Base-by-base conservation (phyloP, 2,329 filamentous ascomycete genomes). In the Neonectria magnoliae region DNA sequence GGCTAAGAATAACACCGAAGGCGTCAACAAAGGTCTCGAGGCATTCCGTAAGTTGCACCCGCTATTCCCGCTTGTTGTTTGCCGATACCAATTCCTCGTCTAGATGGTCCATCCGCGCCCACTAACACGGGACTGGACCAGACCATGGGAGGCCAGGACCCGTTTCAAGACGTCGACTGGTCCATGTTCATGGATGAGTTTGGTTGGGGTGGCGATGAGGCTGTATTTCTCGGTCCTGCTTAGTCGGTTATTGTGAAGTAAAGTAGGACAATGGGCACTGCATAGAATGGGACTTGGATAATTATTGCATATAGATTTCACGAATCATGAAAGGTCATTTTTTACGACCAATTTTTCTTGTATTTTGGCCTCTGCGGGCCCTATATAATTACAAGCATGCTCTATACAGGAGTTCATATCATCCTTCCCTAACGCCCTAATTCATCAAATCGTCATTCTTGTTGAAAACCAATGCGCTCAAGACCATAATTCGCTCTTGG, bases 131-230 rank as follows among this genome's bases (percentile, higher is more conserved):
- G 57, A 22, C 33, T 65, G 47, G 60, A 71, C 13, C 70, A 76
- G 36, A 60, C 60, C n/a, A 61, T 65, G 62, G 66, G 55, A 57
- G 65, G 57, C 11, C 67, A 75, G 5, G 81, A 83, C 54, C 73
- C 75, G 3, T 76, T 84, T 31, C 80, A 83, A 55, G 79, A 83
- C 48, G 78, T 85, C 44, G 83, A 85, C 71, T 85, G 83, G 83
- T 79, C 81, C 64, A 80, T 83, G 60, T 80, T 85, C 33, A 81
- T 85, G 78, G 81, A 84, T 60, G 83, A 85, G 50, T 84, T 85
- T 70, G 82, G 83, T 63, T 84, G 82, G 83, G 74, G 70, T 2
- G 73, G 73, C 14, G 71, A 76, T 8, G 75, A 76, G 1, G 65
- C 73, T 4, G 69, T 78, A 0, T 72, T 80, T 18, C 62, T 78